Base-by-base conservation (phyloP, 257 asterid genomes). In the Jasminum sambac region DNA sequence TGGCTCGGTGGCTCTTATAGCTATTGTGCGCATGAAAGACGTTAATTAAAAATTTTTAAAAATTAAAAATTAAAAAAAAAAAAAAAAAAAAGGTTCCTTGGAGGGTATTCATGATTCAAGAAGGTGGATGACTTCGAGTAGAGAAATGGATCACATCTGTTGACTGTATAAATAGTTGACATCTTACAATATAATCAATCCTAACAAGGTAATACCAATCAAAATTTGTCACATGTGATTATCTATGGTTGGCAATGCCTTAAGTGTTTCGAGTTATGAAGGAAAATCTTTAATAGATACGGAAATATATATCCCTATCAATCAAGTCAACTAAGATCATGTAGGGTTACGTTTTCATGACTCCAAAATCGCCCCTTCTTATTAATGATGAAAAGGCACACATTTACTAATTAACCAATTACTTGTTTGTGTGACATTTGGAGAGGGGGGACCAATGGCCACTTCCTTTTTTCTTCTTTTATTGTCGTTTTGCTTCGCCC, bases 391-490 rank as follows among this genome's bases (percentile, higher is more conserved):
- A 23, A 55, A 55, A 19, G 21, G 8, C 34, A 4, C 62, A 21
- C 62, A 55, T 55, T 55, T 30, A 55, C 23, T 55, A n/a, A n/a
- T n/a, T n/a, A 55, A 23, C 62, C 62, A 55, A 55, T 55, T 23
- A 23, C 62, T 7, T 55, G 62, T 11, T 55, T 23, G 5, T 21
- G 62, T 11, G 62, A 55, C 62, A 55, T 55, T 55, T 21, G 34
- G 34, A 21, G 16, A 10, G 34, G 62, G 34, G 62, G 62, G 62
- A 55, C 62, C 34, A 55, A 55, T 55, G 62, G 21, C 62, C 62
- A 55, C 36, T 55, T 55, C 62, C 59, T 23, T 55, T 23, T 23
- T 55, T 4, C 16, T 23, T 55, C 61, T 17, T 17, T 52, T 52
- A 52, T 52, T 10, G 30, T 55, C 36, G 2, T 19, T 55, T 3